Evolutionary conservation across 176 grass and related monocot species (phyloP).

Genomic region (Tillandsia leiboldiana): DNA sequence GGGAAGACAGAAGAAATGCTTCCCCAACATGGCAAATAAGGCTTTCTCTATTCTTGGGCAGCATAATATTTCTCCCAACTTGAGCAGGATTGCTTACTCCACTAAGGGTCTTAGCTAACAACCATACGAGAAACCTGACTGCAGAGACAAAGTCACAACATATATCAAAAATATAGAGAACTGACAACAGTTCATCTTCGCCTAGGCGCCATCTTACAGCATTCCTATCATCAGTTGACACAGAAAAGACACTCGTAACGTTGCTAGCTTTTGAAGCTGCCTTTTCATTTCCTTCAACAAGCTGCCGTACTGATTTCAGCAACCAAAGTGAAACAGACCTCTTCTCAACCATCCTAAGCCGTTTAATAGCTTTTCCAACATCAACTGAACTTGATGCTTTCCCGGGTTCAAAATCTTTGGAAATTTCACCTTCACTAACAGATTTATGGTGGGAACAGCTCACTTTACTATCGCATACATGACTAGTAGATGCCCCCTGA

Average conservation of each 20-base stretch:
- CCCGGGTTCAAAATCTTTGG: slow-evolving; percentile 49
- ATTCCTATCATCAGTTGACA: slow-evolving; percentile 42
- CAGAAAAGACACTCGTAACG: slow-evolving; percentile 39
- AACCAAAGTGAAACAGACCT: slow-evolving; percentile 86
- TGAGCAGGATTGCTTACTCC: slow-evolving; percentile 40
- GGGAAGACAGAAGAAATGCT: slow-evolving; percentile 79
- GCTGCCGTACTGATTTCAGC: slow-evolving; percentile 67
- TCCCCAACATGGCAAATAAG: slow-evolving; percentile 86
- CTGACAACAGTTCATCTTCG: slow-evolving; percentile 70
- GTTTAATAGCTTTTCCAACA: slow-evolving; percentile 68
- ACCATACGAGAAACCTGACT: slow-evolving; percentile 73
- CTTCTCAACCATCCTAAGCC: slow-evolving; percentile 83
- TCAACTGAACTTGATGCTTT: slow-evolving; percentile 44
- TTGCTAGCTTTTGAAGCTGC: slow-evolving; percentile 42
- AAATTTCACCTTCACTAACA: slow-evolving; percentile 43
- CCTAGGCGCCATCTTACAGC: slow-evolving; percentile 60
- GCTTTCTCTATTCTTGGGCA: slow-evolving; percentile 66
- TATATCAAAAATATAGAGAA: slow-evolving; percentile 84
- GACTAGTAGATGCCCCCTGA: slow-evolving; percentile 94
- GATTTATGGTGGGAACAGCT: slow-evolving; percentile 80
- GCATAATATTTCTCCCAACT: slow-evolving; percentile 38
- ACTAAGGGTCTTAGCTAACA: slow-evolving; percentile 59
- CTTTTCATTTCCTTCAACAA: slow-evolving; percentile 85
- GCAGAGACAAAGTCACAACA: slow-evolving; percentile 81
- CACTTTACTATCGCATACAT: slow-evolving; percentile 91